A percentile compares a stretch with the other conserved stretches of the same genome.
phyloP scores from a whole-genome alignment of 164 flowering plant species.

The Aristolochia contorta region DNA sequence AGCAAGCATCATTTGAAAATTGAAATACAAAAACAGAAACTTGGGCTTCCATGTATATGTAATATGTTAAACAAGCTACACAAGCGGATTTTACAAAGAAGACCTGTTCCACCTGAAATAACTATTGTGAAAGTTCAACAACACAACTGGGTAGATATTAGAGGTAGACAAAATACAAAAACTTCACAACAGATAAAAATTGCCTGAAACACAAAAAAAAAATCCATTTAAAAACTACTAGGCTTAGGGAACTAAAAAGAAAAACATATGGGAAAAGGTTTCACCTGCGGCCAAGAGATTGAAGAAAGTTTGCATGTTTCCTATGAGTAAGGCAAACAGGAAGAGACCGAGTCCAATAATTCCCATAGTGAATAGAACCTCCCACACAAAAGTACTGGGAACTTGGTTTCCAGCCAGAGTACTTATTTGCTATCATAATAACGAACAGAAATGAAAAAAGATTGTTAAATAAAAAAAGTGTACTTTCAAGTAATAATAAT shows the following conservation, averaged over 20 bases:
- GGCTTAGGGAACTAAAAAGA: not conserved
- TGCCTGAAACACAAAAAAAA: not conserved
- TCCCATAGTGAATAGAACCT: slow-evolving; percentile 84
- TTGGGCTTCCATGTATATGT: too few species aligned
- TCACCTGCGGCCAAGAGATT: slow-evolving; percentile 80
- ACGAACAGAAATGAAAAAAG: slow-evolving; percentile 1
- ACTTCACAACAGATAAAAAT: too few species aligned
- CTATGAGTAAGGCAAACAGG: slow-evolving; percentile 81
- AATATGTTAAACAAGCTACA: too few species aligned
- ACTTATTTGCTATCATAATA: slow-evolving; percentile 58
- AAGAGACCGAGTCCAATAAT: slow-evolving; percentile 76
- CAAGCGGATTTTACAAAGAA: too few species aligned
- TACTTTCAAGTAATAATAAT: too few species aligned
- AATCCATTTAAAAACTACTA: not conserved
- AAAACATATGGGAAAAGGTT: not conserved
- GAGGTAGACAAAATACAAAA: too few species aligned
- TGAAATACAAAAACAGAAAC: too few species aligned
- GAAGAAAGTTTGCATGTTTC: slow-evolving; percentile 96
- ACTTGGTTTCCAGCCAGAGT: slow-evolving; percentile 81
- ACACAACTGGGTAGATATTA: too few species aligned
- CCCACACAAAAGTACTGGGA: slow-evolving; percentile 76
- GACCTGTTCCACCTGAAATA: too few species aligned
- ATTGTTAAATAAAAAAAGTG: not conserved
- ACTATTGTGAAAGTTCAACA: too few species aligned
- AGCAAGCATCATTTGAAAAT: too few species aligned